phyloP scores from a whole-genome alignment of 306 rosid species.

The Hippophae tibetana region DNA sequence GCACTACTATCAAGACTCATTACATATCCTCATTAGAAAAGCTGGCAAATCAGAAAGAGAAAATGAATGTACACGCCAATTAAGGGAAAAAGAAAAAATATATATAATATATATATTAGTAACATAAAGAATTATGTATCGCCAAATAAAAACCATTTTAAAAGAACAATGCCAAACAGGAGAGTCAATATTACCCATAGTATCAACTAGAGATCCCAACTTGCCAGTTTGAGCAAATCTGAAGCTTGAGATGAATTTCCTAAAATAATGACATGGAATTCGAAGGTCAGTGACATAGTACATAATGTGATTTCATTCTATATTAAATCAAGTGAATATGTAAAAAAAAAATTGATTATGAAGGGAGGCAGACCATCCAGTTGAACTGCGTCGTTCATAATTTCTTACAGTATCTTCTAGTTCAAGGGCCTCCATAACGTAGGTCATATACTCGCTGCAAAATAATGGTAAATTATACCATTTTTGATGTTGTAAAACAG shows the following conservation, averaged over 20 bases:
- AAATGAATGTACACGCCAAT: no score
- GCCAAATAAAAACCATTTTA: background rate
- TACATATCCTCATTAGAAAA: no score
- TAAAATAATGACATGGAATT: conserved; percentile 27
- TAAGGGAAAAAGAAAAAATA: no score
- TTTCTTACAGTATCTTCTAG: conserved; percentile 75
- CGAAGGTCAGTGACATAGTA: conserved; percentile 8
- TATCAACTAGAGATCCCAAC: conserved; percentile 50
- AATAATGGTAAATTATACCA: conserved; percentile 20
- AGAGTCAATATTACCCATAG: conserved; percentile 44
- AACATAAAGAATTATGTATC: background rate
- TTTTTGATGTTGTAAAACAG: no score
- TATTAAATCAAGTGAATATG: conserved; percentile 1
- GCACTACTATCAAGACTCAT: no score
- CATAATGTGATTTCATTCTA: background rate
- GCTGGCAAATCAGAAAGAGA: no score
- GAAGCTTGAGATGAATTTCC: conserved; percentile 80
- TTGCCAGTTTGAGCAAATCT: conserved; percentile 61
- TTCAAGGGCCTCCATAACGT: conserved; percentile 72
- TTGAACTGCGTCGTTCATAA: conserved; percentile 57
- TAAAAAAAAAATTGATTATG: background rate
- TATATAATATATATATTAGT: background rate
- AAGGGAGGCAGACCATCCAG: conserved; percentile 73
- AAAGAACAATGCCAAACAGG: conserved; percentile 4
- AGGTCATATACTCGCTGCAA: conserved; percentile 85